Evolutionary conservation across 2,329 filamentous ascomycete genomes (phyloP).

Genomic region (Cladosporium sp.): DNA sequence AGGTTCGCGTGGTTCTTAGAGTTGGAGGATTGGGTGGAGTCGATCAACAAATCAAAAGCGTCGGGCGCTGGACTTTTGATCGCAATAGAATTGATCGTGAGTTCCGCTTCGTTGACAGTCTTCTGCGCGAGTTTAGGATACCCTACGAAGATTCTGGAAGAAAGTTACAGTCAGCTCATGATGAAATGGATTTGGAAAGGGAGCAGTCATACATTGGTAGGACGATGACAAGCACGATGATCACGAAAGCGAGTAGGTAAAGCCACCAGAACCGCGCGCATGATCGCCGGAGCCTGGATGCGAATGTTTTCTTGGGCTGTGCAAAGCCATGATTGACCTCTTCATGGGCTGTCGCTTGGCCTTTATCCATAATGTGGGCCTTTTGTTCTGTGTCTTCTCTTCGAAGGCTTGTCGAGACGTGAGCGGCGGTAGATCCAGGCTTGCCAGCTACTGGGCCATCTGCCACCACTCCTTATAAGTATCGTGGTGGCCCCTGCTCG

Average conservation of each 20-base stretch:
- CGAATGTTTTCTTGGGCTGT: slow-evolving; percentile 2
- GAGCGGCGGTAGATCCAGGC: neutral
- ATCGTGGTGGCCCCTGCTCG: neutral
- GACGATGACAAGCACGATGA: slow-evolving; percentile 57
- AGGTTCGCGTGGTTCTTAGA: slow-evolving; percentile 57
- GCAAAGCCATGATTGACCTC: neutral
- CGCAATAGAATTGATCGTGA: slow-evolving; percentile 52
- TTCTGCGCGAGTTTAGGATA: slow-evolving; percentile 60
- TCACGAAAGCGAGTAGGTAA: slow-evolving; percentile 54
- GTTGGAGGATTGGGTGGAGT: neutral
- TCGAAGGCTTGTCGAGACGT: neutral
- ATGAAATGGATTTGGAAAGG: too few species aligned
- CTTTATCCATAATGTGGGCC: neutral
- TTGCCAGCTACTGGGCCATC: neutral
- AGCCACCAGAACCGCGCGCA: slow-evolving; percentile 58
- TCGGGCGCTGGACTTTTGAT: slow-evolving; percentile 53
- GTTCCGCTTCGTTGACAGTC: slow-evolving; percentile 53
- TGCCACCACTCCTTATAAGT: neutral
- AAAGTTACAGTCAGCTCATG: neutral
- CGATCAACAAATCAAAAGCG: slow-evolving; percentile 18
- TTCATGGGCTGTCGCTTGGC: neutral
- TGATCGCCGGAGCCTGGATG: neutral
- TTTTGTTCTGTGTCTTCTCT: neutral
- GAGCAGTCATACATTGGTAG: slow-evolving; percentile 46
- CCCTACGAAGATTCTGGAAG: slow-evolving; percentile 52